Conservation (phyloP, 805 yeast species). For the Yarrowia yakushimensis region DNA sequence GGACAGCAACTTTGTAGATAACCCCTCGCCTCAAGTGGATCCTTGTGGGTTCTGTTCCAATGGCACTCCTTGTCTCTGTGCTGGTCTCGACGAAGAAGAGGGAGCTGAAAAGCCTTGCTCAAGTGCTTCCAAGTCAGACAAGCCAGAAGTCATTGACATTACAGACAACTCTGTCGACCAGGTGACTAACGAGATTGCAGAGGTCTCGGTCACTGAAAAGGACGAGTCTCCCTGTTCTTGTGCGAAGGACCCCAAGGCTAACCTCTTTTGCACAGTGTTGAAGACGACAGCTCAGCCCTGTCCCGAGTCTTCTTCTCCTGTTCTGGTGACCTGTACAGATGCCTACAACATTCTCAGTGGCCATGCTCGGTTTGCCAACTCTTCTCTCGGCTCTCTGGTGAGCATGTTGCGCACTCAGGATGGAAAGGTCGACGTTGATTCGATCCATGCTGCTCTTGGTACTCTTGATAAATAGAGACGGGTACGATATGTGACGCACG, state of each 20-base stretch:
- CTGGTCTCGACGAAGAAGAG: constrained; percentile 40
- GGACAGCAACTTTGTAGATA: constrained; percentile 9
- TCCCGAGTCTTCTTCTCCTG: constrained; percentile 36
- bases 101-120: neutral
- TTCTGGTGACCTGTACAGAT: constrained; percentile 69
- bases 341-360: constrained; percentile 78
- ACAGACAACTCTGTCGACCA: neutral
- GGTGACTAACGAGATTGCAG: neutral
- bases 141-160: neutral
- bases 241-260: constrained; percentile 68
- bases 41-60: constrained; percentile 91
- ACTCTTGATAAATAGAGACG: neutral
- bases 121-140: neutral
- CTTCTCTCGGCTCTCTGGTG: neutral
- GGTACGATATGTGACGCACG: neutral
- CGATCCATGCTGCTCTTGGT: constrained; percentile 19
- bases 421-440: constrained; percentile 18
- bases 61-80: constrained; percentile 83
- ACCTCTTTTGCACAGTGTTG: constrained; percentile 65
- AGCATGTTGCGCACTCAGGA: neutral
- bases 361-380: constrained; percentile 41
- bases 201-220: neutral
- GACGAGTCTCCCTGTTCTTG: neutral
- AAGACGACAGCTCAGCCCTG: constrained; percentile 25
- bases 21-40: constrained; percentile 40